phyloP scores from a whole-genome alignment of 768 basidiomycete genomes.

The Suillus subluteus region DNA sequence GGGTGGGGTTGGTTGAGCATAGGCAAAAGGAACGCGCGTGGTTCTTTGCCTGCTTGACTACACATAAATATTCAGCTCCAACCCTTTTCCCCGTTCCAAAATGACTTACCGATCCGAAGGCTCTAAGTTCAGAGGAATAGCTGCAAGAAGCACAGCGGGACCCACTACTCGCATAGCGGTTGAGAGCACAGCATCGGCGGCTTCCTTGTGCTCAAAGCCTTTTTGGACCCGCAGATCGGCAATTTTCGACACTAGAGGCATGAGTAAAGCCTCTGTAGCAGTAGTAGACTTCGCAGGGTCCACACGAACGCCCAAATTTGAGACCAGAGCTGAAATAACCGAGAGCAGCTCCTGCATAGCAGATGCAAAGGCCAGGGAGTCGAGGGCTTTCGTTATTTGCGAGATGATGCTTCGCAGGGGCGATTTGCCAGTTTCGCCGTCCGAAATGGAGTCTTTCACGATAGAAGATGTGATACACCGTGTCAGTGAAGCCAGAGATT shows the following conservation, averaged over 20 bases:
- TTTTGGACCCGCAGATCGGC: slow-evolving; percentile 77
- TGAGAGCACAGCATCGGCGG: slow-evolving; percentile 77
- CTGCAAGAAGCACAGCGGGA: slow-evolving; percentile 73
- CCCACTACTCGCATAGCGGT: slow-evolving; percentile 86
- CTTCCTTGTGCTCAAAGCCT: slow-evolving; percentile 89
- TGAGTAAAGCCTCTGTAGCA: slow-evolving; percentile 70
- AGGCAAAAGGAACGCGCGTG: slow-evolving; percentile 90
- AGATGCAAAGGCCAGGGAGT: slow-evolving; percentile 71
- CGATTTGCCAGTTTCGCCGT: slow-evolving; percentile 49
- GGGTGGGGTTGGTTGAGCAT: slow-evolving; percentile 81
- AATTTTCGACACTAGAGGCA: slow-evolving; percentile 70
- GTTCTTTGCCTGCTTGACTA: slow-evolving; percentile 75
- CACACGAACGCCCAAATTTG: slow-evolving; percentile 56
- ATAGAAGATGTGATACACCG: slow-evolving; percentile 73
- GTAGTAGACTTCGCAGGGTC: slow-evolving; percentile 45
- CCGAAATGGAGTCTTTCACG: slow-evolving; percentile 53
- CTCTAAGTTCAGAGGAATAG: slow-evolving; percentile 86
- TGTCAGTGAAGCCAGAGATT: slow-evolving; percentile 63
- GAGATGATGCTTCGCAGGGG: slow-evolving; percentile 64
- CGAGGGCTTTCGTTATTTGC: slow-evolving; percentile 68
- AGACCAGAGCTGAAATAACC: slow-evolving; percentile 71
- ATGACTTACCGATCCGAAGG: slow-evolving; percentile 70
- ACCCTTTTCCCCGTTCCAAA: neutral
- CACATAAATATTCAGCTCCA: slow-evolving; percentile 15
- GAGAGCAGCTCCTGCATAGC: slow-evolving; percentile 81